Evolutionary conservation across 2,329 filamentous ascomycete genomes (phyloP).

Genomic region (Pleurostoma richardsiae): DNA sequence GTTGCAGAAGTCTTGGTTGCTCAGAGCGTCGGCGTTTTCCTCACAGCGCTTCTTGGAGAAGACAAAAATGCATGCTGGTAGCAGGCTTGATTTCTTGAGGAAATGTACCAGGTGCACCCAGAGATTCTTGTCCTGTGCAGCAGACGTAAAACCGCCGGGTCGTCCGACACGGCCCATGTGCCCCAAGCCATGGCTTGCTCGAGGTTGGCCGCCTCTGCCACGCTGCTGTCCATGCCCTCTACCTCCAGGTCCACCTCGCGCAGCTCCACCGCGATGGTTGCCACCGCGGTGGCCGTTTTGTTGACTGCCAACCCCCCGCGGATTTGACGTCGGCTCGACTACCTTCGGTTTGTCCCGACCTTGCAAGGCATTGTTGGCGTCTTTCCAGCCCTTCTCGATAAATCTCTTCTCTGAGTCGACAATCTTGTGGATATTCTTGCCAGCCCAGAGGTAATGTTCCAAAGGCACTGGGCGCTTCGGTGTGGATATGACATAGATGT

Average conservation of each 20-base stretch:
- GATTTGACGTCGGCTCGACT: slow-evolving; percentile 26
- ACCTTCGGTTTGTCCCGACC: slow-evolving; percentile 73
- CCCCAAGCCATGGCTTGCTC: slow-evolving; percentile 61
- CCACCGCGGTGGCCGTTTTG: slow-evolving; percentile 44
- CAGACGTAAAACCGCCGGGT: slow-evolving; percentile 79
- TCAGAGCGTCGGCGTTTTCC: slow-evolving; percentile 91
- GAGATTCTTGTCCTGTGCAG: slow-evolving; percentile 89
- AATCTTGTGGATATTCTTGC: slow-evolving; percentile 89
- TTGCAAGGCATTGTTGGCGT: slow-evolving; percentile 76
- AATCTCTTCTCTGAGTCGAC: slow-evolving; percentile 91
- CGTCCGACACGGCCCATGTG: slow-evolving; percentile 89
- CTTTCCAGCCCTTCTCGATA: slow-evolving; percentile 89
- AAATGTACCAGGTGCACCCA: slow-evolving; percentile 96
- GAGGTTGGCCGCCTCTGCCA: slow-evolving; percentile 51
- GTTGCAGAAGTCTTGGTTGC: slow-evolving; percentile 92
- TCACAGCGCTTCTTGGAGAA: slow-evolving; percentile 98
- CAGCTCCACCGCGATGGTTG: slow-evolving; percentile 40
- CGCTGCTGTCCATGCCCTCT: slow-evolving; percentile 48
- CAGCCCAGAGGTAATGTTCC: slow-evolving; percentile 95
- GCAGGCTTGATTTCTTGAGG: slow-evolving; percentile 76
- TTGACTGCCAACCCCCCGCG: slow-evolving; percentile 43
- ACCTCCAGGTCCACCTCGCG: slow-evolving; percentile 38
- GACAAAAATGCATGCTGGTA: slow-evolving; percentile 95
- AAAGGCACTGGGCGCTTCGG: slow-evolving; percentile 90
- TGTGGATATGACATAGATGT: slow-evolving; percentile 98